phyloP scores from a whole-genome alignment of 2,329 filamentous ascomycete genomes.

The Alternaria conjuncta region DNA sequence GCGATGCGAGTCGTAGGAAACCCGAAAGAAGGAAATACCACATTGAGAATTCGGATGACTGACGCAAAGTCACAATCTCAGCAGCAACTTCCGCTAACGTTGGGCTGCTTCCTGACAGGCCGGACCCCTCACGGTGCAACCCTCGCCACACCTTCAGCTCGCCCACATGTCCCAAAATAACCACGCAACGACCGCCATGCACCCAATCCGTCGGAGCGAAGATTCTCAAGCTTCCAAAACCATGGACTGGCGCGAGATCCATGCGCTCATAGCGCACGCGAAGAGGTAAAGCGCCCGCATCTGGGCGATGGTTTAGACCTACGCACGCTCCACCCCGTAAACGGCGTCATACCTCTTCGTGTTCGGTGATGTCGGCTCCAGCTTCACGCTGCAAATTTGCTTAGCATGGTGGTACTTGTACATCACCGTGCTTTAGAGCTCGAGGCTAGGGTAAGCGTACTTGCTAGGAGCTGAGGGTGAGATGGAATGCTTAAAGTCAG shows the following conservation, averaged over 20 bases:
- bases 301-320: not conserved
- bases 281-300: slow-evolving; percentile 5
- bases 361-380: slow-evolving; percentile 5
- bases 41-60: not conserved
- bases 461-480: not conserved
- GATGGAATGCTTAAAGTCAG: slow-evolving; percentile 5
- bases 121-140: not conserved
- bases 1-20: not conserved
- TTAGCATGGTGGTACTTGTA: not conserved
- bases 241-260: not conserved
- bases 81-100: not conserved
- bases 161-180: not conserved
- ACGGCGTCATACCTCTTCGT: slow-evolving; percentile 12
- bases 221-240: not conserved
- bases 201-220: not conserved
- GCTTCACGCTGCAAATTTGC: not conserved
- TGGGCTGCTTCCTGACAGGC: not conserved
- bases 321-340: slow-evolving; percentile 7
- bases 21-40: not conserved
- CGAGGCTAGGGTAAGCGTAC: not conserved
- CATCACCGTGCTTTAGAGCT: slow-evolving; percentile 5
- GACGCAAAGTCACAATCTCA: not conserved
- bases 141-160: not conserved
- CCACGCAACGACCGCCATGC: not conserved
- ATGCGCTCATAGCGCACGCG: not conserved